Conservation (phyloP, 768 basidiomycete genomes). For the Lactarius deliciosus region DNA sequence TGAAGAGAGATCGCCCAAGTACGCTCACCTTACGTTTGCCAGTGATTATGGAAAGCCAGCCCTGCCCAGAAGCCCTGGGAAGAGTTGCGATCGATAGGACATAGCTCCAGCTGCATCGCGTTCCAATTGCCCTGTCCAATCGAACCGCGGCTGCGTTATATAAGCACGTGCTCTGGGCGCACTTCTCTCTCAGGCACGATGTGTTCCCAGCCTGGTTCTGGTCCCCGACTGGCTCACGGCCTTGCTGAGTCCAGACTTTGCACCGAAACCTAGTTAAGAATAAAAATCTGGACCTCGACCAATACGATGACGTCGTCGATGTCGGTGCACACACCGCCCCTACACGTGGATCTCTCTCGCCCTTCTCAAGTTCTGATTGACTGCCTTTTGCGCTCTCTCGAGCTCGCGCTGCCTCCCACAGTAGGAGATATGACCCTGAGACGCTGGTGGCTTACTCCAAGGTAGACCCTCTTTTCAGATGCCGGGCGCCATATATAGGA, state of each 20-base stretch:
- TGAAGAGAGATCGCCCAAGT: no score
- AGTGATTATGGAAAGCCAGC: no score
- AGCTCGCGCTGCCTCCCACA: background rate
- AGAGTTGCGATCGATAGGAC: no score
- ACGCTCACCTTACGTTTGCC: no score
- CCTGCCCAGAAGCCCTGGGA: no score
- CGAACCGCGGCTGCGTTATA: no score
- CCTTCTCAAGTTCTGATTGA: background rate
- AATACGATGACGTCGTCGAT: background rate
- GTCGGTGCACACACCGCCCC: background rate
- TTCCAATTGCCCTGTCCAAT: no score
- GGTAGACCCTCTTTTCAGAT: background rate
- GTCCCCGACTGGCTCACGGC: background rate
- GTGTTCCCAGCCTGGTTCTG: background rate
- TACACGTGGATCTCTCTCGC: conserved; percentile 1
- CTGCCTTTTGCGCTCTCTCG: background rate
- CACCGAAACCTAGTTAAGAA: background rate
- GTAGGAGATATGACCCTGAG: background rate
- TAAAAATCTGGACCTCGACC: background rate
- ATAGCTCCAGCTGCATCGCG: no score
- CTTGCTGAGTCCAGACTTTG: background rate
- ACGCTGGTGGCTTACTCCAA: background rate
- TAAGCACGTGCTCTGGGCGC: background rate
- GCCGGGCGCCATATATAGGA: background rate
- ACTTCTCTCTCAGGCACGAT: background rate